Percentiles rank a stretch among this genome's conserved stretches.
Evolutionary conservation across 2,329 filamentous ascomycete genomes (phyloP).

Genomic region (Neofusicoccum kwambonambiense): DNA sequence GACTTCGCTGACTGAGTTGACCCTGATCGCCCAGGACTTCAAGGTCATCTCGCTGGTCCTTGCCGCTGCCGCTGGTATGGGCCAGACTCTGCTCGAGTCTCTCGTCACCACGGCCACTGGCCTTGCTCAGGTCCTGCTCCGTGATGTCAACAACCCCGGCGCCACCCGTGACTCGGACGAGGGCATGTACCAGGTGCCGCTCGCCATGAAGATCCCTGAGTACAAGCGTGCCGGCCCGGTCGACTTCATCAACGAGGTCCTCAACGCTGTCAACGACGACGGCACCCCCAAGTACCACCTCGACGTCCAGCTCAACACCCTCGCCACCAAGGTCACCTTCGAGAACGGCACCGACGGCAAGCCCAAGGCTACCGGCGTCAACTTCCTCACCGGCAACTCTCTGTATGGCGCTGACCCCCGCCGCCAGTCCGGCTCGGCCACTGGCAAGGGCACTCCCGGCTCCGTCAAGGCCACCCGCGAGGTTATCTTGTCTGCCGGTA

Average conservation of each 20-base stretch:
- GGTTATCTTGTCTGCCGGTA: conserved; percentile 50
- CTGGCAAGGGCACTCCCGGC: conserved; percentile 37
- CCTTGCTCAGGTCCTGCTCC: conserved; percentile 46
- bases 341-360: conserved; percentile 54
- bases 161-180: conserved; percentile 42
- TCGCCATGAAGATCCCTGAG: conserved; percentile 50
- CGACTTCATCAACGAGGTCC: conserved; percentile 55
- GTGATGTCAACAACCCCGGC: conserved; percentile 49
- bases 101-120: conserved; percentile 36
- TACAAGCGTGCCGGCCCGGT: conserved; percentile 54
- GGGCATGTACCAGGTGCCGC: conserved; percentile 51
- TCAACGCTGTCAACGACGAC: conserved; percentile 28
- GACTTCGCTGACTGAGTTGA: conserved; percentile 52
- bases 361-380: conserved; percentile 39
- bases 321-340: conserved; percentile 66
- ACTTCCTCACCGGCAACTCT: conserved; percentile 41
- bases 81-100: conserved; percentile 31
- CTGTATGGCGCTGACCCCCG: conserved; percentile 42
- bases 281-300: conserved; percentile 53
- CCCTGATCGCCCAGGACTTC: conserved; percentile 52
- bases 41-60: conserved; percentile 54
- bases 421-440: conserved; percentile 22
- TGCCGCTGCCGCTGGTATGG: conserved; percentile 54
- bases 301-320: conserved; percentile 58
- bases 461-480: conserved; percentile 45